Base-by-base conservation (phyloP, 306 rosid genomes). In the Macrotyloma uniflorum region DNA sequence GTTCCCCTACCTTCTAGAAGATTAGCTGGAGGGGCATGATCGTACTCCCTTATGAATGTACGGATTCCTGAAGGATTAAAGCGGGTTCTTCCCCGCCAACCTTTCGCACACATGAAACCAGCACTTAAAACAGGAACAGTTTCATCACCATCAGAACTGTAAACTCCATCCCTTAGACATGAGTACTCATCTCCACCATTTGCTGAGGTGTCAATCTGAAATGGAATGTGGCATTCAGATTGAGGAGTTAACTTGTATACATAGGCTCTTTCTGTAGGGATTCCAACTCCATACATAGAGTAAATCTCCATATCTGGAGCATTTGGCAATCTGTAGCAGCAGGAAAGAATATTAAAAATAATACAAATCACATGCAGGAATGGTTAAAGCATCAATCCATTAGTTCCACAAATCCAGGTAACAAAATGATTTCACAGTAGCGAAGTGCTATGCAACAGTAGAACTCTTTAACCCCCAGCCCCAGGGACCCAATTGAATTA, bases 1-100 rank as follows among this genome's bases (percentile, higher is more conserved):
- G 97, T 88, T 79, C 97, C 97, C 45, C 97, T 90, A 12, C 97
- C 97, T 86, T 91, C 97, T 58, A 91, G 85, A 82, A 91, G 90
- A 87, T 88, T 89, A 67, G 97, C 90, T 7, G 97, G 97, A 63
- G 94, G 97, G 62, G 94, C 91, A 80, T 91, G 97, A 79, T 90
- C 91, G 10, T 91, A 91, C 77, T 91, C 97, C 84, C 91, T 86
- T 69, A 88, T 33, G 85, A 80, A 88, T 14, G 94, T 76, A 24
- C 20, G 93, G 51, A 91, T 87, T 69, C 97, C 94, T 14, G 94
- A 80, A 67, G 97, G 97, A 85, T 91, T 91, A 81, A 91, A 91
- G 35, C 93, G 86, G 67, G 94, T 91, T 79, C 67, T 87, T 50
- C 97, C 97, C 43, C 97, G 90, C 97, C 97, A 91, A 78, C 71